Conservation (phyloP, 1,284 basidiomycete species). For the Leccinum glutinopallens region DNA sequence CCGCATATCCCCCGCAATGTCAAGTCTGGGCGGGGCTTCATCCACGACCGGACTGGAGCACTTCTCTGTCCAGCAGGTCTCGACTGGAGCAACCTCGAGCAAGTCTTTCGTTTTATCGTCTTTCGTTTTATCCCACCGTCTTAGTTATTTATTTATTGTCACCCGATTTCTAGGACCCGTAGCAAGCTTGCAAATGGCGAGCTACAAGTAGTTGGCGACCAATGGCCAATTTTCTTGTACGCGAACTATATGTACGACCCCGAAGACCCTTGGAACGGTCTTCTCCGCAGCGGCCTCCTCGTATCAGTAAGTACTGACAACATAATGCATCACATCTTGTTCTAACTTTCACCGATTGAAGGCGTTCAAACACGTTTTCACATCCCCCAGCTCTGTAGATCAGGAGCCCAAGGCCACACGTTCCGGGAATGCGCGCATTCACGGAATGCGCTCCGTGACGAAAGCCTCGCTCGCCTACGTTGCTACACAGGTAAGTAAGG, state of each 20-base stretch:
- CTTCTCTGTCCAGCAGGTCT: neutral
- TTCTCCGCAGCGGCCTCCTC: neutral
- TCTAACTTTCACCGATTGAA: neutral
- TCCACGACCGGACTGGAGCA: neutral
- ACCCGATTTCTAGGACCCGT: neutral
- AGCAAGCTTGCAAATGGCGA: neutral
- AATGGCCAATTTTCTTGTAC: neutral
- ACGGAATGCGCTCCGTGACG: neutral
- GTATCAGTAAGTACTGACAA: neutral
- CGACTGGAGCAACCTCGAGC: neutral
- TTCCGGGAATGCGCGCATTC: neutral
- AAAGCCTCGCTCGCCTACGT: neutral
- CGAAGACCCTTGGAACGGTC: no score
- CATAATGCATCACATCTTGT: neutral
- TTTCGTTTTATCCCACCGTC: neutral
- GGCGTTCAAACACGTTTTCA: neutral
- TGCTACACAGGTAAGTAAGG: no score
- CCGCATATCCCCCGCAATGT: neutral
- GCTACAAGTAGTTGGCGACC: neutral
- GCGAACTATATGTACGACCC: neutral
- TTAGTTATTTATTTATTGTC: neutral
- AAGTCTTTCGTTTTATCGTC: neutral
- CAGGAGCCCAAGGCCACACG: neutral
- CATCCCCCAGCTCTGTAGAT: neutral
- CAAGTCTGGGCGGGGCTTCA: neutral